Base-by-base conservation (phyloP, 164 flowering plant species). In the Euptelea pleiosperma region DNA sequence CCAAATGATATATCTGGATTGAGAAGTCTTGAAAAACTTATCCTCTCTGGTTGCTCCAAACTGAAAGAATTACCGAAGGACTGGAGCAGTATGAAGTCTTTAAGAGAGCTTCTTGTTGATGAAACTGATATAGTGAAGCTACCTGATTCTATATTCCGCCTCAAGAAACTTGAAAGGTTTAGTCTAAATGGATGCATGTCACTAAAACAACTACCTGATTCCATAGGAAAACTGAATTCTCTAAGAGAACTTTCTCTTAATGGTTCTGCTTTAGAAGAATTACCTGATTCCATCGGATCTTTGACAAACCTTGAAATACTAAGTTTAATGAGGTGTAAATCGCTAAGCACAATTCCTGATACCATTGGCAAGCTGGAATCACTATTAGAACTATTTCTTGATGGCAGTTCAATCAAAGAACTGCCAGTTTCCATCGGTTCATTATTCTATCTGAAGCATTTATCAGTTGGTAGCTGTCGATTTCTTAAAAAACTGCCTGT, bases 1-100 rank as follows among this genome's bases (percentile, higher is more conserved):
- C 77, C 78, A 21, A 60, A 36, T 46, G 77, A 81, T 61, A 72
- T 78, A 25, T 74, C 81, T 15, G 82, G 82, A 22, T 54, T 78
- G 55, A 73, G 68, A 61, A 2, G 22, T 39, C 82, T 81, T 47
- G 70, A 75, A 56, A 56, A 4, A 12, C 74, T 78, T 33, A 45
- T 57, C 45, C 77, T 82, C 48, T 73, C 80, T 43, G 68, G 67
- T 30, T 82, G 86, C 66, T 34, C 16, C 9, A 64, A 58, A 31
- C 35, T 81, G 54, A 70, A 59, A 44, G 61, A 60, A 42, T 41
- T 82, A 28, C 86, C 86, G 4, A 36, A 44, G 41, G 62, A 68
- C 47, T 42, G 77, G 1, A 44, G 72, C 45, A 34, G 60, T 58
- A 54, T 82, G 82, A 47, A 25, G 22, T 73, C 72, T 9, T 65